Base-by-base conservation (phyloP, 495 filamentous ascomycete genomes). In the Lasiosphaeria miniovina region DNA sequence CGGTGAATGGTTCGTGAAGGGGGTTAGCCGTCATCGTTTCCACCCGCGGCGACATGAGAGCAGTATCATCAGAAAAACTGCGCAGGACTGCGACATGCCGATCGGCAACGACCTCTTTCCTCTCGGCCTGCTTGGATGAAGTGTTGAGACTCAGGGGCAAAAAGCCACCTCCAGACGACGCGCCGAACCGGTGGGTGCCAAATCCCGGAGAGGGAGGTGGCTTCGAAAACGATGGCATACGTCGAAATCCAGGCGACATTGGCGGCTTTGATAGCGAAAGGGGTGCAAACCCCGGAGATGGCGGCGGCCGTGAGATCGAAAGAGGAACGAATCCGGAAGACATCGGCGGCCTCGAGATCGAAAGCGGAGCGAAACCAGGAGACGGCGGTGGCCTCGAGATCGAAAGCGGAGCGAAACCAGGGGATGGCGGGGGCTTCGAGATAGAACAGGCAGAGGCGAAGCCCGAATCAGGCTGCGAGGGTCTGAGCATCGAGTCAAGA, bases 11-110 rank as follows among this genome's bases (percentile, higher is more conserved):
- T 36, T 73, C 71, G 50, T 75, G 75, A 11, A 83, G 57, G 0
- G 81, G 80, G 58, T 84, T 84, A 56, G 71, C 77, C 3, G 79
- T 82, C 79, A 84, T 82, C 14, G 75, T 77, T 55, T 79, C 75
- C 11, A 70, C 71, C 15, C 80, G 75, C 4, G 81, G 81, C 9
- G 81, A 84, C 73, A 83, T 71, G 2, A 82, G 64, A 5, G 72
- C 74, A 24, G 68, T 69, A 11, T 79, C 77, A 14, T 75, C 72
- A 7, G 71, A 70, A 48, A 69, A 65, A 14, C 55, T 60, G 6
- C 67, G 63, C 36, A 71, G 58, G 38, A 75, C 57, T 6, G 69
- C 36, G 7, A 77, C 54, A 1, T 66, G 70, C 38, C 66, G 61
- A 15, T 71, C 69, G 15, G 60, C 60, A 41, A 55, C 50, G 7